Evolutionary conservation across 306 rosid genomes (phyloP), one percentile per base, ranked within the genome.

Genomic region (Datisca glomerata): DNA sequence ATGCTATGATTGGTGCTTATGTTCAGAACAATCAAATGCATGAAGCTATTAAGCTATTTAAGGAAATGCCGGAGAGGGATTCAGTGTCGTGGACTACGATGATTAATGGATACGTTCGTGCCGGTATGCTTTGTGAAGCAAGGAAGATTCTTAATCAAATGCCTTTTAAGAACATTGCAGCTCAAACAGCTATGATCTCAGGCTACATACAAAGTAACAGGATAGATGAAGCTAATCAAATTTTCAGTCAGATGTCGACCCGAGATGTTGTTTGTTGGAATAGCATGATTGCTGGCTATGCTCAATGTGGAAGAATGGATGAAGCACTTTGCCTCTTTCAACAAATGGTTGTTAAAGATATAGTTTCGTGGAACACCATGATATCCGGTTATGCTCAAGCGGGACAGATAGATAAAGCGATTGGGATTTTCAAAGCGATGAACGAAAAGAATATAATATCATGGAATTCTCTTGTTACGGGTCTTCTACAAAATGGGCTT

Each of bases 51-150:
- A 51, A 47, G 40, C 28, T 81, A 22, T 86, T 78, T 47, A 22
- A n/a, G 51, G 61, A 70, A 32, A 81, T 75, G 81, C 81, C 84
- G 2, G 55, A 55, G 57, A 75, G 46, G 56, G 86, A 86, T 65
- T 61, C 73, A 45, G 75, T 75, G 9, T 81, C 96, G 2, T 86
- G 94, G 94, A 86, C 96, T 63, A 68, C 92, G 9, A 70, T 86
- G 57, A 75, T 86, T 21, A 66, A 68, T 36, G 92, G 84, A 16
- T 81, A 63, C 39, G 66, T 78, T 63, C 73, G 73, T 9, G 70
- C 29, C 43, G 86, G 86, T 19, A 73, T 78, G 70, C 73, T 86
- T 71, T 75, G 63, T 6, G 63, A 70, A 29, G 96, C 94, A 51
- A 63, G 45, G 38, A 53, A 65, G 43, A 52, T 71, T 51, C 72